Conservation (phyloP, 768 basidiomycete genomes). For the Kwoniella newhampshirensis region DNA sequence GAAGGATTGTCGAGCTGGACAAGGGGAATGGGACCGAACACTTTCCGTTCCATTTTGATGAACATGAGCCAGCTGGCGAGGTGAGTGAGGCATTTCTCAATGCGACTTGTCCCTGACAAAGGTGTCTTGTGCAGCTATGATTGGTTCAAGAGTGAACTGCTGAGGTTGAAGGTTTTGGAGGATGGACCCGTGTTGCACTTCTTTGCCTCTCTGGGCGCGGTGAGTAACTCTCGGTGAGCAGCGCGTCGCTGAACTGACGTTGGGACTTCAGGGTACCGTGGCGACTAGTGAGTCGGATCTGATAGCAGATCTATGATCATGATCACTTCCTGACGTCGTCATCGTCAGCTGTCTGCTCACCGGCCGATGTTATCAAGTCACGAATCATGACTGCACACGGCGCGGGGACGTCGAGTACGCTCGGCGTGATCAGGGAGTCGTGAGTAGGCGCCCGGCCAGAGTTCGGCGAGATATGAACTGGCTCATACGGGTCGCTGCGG, state of each 20-base stretch:
- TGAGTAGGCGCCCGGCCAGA: slow-evolving; percentile 12
- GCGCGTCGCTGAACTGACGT: neutral
- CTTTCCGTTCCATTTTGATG: slow-evolving; percentile 82
- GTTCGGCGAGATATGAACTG: neutral
- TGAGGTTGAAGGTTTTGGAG: slow-evolving; percentile 68
- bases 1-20: slow-evolving; percentile 74
- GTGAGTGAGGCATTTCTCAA: slow-evolving; percentile 56
- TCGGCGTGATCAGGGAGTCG: slow-evolving; percentile 38
- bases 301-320: neutral
- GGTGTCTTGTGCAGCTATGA: slow-evolving; percentile 64
- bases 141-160: slow-evolving; percentile 80
- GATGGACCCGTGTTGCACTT: slow-evolving; percentile 84
- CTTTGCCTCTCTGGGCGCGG: slow-evolving; percentile 80
- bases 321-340: slow-evolving; percentile 8
- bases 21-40: slow-evolving; percentile 79
- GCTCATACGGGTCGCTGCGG: neutral
- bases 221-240: slow-evolving; percentile 52
- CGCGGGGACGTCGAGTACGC: slow-evolving; percentile 29
- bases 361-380: slow-evolving; percentile 48
- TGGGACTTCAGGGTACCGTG: slow-evolving; percentile 30
- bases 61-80: slow-evolving; percentile 90
- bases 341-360: slow-evolving; percentile 40
- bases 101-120: neutral
- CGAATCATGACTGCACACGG: slow-evolving; percentile 49
- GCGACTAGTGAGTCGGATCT: slow-evolving; percentile 34